These are phyloP conservation scores for Pecoramyces ruminantium DNA, from an alignment of 192 early-diverging fungal species.

Conservation along the genomic window DNA sequence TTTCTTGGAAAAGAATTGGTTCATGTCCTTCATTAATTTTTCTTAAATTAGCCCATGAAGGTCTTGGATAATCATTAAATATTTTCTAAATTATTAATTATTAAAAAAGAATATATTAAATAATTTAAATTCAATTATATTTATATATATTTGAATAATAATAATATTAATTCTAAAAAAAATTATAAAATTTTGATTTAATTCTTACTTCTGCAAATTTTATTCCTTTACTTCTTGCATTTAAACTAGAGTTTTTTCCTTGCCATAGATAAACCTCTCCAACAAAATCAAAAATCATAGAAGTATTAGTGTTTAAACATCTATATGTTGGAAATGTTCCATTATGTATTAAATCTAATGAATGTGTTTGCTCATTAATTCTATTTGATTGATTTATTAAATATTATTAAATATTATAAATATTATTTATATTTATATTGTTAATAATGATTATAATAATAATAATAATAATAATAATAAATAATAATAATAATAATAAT, in stretches of 20 bases:
- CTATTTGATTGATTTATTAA: not conserved
- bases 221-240: not conserved
- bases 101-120: too few relatives aligned
- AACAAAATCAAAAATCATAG: not conserved
- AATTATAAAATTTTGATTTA: too few relatives aligned
- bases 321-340: not conserved
- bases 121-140: too few relatives aligned
- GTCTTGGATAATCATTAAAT: not conserved
- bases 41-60: not conserved
- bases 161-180: too few relatives aligned
- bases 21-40: not conserved
- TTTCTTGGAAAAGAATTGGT: not conserved
- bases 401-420: too few relatives aligned
- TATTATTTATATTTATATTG: too few relatives aligned
- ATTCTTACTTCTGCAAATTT: not conserved
- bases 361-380: not conserved
- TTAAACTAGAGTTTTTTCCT: not conserved
- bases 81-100: too few relatives aligned
- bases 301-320: not conserved
- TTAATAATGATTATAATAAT: too few relatives aligned
- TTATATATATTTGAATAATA: too few relatives aligned
- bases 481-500: too few relatives aligned
- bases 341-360: not conserved
- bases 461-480: too few relatives aligned
- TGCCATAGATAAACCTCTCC: not conserved